These are phyloP conservation scores for Colletotrichum lindemuthianum DNA, from an alignment of 2,329 filamentous ascomycete genomes.

Conservation along the genomic window DNA sequence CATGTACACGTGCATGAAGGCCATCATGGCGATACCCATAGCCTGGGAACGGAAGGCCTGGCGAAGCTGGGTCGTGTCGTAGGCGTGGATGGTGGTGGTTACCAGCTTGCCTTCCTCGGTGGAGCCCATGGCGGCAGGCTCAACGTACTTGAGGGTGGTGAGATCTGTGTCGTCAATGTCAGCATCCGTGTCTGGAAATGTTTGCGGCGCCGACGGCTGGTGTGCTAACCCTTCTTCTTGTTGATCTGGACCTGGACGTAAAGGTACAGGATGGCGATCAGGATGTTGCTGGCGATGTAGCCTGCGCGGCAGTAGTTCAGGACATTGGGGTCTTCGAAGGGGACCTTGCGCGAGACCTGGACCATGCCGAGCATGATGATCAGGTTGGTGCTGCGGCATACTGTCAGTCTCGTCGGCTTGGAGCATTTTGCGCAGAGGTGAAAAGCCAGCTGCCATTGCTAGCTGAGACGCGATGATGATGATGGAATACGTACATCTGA, in stretches of 20 bases:
- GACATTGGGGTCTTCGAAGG: slow-evolving; percentile 83
- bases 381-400: slow-evolving; percentile 79
- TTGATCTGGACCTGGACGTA: slow-evolving; percentile 89
- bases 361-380: slow-evolving; percentile 97
- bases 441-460: slow-evolving; percentile 4
- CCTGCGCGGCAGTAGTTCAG: slow-evolving; percentile 66
- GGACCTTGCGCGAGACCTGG: slow-evolving; percentile 96
- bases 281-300: slow-evolving; percentile 73
- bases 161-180: slow-evolving; percentile 70
- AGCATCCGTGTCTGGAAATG: neutral
- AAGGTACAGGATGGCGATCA: slow-evolving; percentile 86
- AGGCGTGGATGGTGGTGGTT: slow-evolving; percentile 95
- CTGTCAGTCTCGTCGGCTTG: slow-evolving; percentile 38
- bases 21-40: slow-evolving; percentile 99
- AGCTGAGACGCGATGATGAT: neutral
- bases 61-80: slow-evolving; percentile 89
- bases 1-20: slow-evolving; percentile 98
- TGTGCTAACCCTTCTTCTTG: slow-evolving; percentile 89
- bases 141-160: slow-evolving; percentile 98
- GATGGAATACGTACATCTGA: slow-evolving; percentile 40
- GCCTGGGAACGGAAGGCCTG: slow-evolving; percentile 87
- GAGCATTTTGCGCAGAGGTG: neutral
- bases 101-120: slow-evolving; percentile 95
- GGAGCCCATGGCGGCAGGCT: slow-evolving; percentile 92
- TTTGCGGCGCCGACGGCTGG: neutral